Percentiles rank a stretch among this genome's conserved stretches.
phyloP scores from a whole-genome alignment of 768 basidiomycete genomes.

The Mycena maculata region DNA sequence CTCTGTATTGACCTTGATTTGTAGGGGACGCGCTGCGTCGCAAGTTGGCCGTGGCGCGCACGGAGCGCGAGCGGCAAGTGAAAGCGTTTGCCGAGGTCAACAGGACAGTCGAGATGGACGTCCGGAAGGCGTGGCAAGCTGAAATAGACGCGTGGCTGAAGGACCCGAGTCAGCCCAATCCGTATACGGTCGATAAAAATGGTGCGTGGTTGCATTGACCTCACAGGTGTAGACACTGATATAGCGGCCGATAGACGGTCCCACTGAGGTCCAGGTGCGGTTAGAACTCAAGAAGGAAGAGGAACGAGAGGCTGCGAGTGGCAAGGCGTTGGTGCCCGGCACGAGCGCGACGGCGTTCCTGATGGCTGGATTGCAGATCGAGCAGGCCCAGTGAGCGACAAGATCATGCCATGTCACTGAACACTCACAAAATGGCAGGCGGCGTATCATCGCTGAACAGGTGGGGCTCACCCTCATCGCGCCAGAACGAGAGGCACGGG shows the following conservation, averaged over 20 bases:
- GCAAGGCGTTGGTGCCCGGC: not conserved
- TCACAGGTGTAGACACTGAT: not conserved
- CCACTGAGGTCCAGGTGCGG: not conserved
- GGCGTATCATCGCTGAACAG: constrained; percentile 9
- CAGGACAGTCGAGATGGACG: not conserved
- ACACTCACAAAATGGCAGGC: not conserved
- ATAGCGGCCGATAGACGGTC: not conserved
- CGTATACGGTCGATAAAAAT: not conserved
- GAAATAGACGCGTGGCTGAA: constrained; percentile 1
- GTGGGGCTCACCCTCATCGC: not conserved
- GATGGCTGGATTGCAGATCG: constrained; percentile 14
- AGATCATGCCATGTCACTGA: not conserved
- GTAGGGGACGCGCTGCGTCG: constrained; percentile 7
- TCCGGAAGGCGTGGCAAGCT: not conserved
- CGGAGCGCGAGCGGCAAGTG: not conserved
- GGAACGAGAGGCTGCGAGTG: not conserved
- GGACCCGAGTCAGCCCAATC: not conserved
- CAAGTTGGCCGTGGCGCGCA: constrained; percentile 7
- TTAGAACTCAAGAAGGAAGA: constrained; percentile 2
- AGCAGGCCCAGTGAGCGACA: constrained; percentile 18
- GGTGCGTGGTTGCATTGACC: not conserved
- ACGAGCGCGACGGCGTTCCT: constrained; percentile 2
- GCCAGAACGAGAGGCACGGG: not conserved
- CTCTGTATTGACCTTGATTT: not conserved
- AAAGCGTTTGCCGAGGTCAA: not conserved